Base-by-base conservation (phyloP, 2,329 filamentous ascomycete species). In the Monosporascus sp. region DNA sequence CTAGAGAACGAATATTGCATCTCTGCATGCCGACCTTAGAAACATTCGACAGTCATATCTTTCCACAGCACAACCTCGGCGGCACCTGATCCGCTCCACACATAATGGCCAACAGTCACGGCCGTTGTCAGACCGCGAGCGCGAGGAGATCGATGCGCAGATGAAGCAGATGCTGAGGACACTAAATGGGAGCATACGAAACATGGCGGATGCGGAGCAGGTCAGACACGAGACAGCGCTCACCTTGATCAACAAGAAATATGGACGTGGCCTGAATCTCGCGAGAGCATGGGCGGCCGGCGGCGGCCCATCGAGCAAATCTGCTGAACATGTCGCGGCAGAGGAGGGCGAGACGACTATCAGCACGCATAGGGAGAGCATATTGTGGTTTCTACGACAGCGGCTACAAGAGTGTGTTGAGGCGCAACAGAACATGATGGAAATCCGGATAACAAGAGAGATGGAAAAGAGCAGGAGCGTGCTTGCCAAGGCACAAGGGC, bases 401-500 rank as follows among this genome's bases (percentile, higher is more conserved):
- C 80, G 84, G 63, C 72, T 97, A 58, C 88, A 94, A 72, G 79
- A 84, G 59, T 91, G 87, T 53, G 87, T 88, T 43, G 80, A 84
- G 63, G 84, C 87, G 58, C 93, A 97, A 75, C 85, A 90, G 63
- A 82, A 81, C 49, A 97, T 97, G 91, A 96, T 97, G 80, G 92
- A 96, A 74, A 88, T 89, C 65, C 77, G 94, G 62, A 77, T 97
- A 60, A 85, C 85, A 65, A 78, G 94, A 51, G 90, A 95, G 69
- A 79, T 93, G 70, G 92, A 97, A 74, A 94, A 89, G 81, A 92
- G 86, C 65, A 89, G 90, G 72, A 95, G 89, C 66, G 81, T 93
- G 55, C 74, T 96, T 52, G 88, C 91, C 59, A 92, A 90, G 69
- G 78, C 81, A 3, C 76, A 78, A 50, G 72, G 66, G 58, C 66